Evolutionary conservation across 805 yeast species (phyloP).

Genomic region (Candida suzukii): DNA sequence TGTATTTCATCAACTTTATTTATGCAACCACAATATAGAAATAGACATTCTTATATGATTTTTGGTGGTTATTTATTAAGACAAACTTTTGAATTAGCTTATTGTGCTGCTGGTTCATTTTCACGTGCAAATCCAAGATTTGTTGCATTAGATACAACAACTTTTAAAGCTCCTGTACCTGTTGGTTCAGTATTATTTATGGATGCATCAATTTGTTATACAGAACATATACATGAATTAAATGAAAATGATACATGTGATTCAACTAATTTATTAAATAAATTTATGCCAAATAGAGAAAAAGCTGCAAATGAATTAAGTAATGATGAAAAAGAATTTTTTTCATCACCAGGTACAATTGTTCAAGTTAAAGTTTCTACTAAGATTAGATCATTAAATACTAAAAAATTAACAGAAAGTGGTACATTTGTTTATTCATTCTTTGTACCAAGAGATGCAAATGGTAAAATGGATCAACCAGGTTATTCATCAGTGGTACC

Average conservation of each 20-base stretch:
- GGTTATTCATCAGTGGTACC: conserved; percentile 79
- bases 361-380: conserved; percentile 89
- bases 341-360: conserved; percentile 76
- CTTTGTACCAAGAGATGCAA: conserved; percentile 63
- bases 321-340: conserved; percentile 46
- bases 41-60: conserved; percentile 89
- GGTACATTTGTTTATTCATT: conserved; percentile 88
- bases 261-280: conserved; percentile 16
- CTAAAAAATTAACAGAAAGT: conserved; percentile 56
- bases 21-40: conserved; percentile 96
- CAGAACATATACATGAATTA: conserved; percentile 67
- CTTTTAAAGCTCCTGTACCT: conserved; percentile 92
- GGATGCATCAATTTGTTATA: conserved; percentile 78
- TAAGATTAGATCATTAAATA: conserved; percentile 52
- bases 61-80: conserved; percentile 93
- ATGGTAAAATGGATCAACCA: conserved; percentile 33
- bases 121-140: conserved; percentile 82
- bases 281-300: conserved; percentile 38
- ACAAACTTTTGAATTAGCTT: conserved; percentile 90
- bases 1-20: conserved; percentile 66
- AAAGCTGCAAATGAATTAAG: conserved; percentile 51
- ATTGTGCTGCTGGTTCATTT: conserved; percentile 87
- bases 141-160: conserved; percentile 82
- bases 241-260: conserved; percentile 16
- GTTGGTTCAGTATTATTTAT: conserved; percentile 85